Evolutionary conservation across 169 alveolate genomes (phyloP).

Genomic region (Plasmodium gonderi): DNA sequence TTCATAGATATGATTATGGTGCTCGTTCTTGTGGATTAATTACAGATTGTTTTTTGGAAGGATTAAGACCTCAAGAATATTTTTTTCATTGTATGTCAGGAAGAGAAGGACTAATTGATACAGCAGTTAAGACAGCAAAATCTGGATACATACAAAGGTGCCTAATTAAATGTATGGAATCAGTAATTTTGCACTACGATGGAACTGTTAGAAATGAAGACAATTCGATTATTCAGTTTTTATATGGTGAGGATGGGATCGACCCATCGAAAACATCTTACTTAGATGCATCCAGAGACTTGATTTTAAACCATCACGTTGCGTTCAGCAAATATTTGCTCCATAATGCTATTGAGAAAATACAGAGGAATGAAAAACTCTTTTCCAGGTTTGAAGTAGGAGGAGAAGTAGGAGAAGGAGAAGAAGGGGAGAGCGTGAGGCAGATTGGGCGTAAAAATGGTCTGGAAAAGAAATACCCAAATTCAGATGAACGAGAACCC

Average conservation of each 20-base stretch:
- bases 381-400: background rate
- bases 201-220: constrained; percentile 98
- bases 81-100: constrained; percentile 99
- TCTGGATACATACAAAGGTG: constrained; percentile 99
- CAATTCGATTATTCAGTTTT: constrained; percentile 94
- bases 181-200: constrained; percentile 95
- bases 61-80: constrained; percentile 97
- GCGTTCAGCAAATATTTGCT: constrained; percentile 69
- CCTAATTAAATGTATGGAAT: constrained; percentile 96
- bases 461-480: too few species aligned
- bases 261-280: constrained; percentile 94
- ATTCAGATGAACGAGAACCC: background rate
- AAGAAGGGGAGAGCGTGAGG: background rate
- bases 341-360: background rate
- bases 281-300: constrained; percentile 87
- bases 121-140: constrained; percentile 98
- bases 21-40: constrained; percentile 97
- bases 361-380: constrained; percentile 5
- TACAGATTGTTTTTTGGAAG: constrained; percentile 97
- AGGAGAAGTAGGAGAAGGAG: too few species aligned
- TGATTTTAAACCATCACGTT: constrained; percentile 76
- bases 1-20: constrained; percentile 95
- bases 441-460: too few species aligned
- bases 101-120: constrained; percentile 99
- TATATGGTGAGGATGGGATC: constrained; percentile 98